These are phyloP conservation scores for Lodderomyces pseudojiufengensis DNA, from an alignment of 1,139 yeast genomes.

Conservation along the genomic window DNA sequence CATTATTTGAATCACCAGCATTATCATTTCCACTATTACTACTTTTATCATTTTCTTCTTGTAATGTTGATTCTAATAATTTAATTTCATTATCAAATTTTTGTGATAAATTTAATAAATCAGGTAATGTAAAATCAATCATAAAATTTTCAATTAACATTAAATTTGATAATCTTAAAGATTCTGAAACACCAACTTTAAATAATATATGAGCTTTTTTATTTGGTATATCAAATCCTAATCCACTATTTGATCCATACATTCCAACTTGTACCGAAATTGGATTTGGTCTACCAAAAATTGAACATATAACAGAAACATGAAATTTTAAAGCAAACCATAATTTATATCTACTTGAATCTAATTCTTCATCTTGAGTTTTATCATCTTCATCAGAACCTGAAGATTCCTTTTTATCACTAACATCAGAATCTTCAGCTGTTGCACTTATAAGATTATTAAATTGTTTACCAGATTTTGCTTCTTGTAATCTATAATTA, in stretches of 20 bases:
- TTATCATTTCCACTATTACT: neutral
- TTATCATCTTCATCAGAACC: slow-evolving; percentile 9
- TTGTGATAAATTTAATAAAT: slow-evolving; percentile 36
- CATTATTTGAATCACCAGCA: neutral
- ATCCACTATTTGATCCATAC: slow-evolving; percentile 23
- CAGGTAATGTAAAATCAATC: slow-evolving; percentile 40
- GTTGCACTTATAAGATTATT: slow-evolving; percentile 10
- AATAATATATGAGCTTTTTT: slow-evolving; percentile 28
- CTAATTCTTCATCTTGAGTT: slow-evolving; percentile 27
- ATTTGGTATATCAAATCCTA: slow-evolving; percentile 13
- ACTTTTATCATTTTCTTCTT: neutral
- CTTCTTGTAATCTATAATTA: slow-evolving; percentile 19
- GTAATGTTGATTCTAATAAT: slow-evolving; percentile 20
- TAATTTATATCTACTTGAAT: slow-evolving; percentile 36
- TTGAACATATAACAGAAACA: slow-evolving; percentile 48
- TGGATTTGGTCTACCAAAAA: slow-evolving; percentile 55
- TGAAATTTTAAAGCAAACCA: slow-evolving; percentile 50
- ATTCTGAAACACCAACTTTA: slow-evolving; percentile 48
- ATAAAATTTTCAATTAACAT: slow-evolving; percentile 52
- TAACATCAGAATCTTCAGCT: slow-evolving; percentile 12
- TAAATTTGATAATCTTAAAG: slow-evolving; percentile 46
- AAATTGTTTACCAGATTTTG: slow-evolving; percentile 13
- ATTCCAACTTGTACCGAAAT: slow-evolving; percentile 49
- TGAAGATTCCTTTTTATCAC: slow-evolving; percentile 7
- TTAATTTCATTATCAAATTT: slow-evolving; percentile 41